Conservation (phyloP, 2,329 filamentous ascomycete genomes). For the Colletotrichum gigasporum region DNA sequence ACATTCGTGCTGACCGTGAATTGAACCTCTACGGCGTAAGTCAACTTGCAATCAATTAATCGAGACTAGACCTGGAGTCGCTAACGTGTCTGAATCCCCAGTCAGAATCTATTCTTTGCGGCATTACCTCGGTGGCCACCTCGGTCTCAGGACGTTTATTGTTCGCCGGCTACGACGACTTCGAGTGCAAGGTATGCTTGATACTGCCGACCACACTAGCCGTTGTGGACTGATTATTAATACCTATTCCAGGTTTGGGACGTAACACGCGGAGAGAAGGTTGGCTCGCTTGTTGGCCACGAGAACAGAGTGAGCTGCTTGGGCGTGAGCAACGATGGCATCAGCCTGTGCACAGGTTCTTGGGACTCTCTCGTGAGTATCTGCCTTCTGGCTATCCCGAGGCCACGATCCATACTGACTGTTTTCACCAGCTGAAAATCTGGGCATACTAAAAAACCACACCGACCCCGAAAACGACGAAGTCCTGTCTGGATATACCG, state of each 20-base stretch:
- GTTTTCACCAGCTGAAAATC: conserved; percentile 76
- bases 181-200: conserved; percentile 95
- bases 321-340: conserved; percentile 98
- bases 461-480: conserved; percentile 18
- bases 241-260: conserved; percentile 85
- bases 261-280: conserved; percentile 93
- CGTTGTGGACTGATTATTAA: conserved; percentile 28
- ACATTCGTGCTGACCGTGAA: conserved; percentile 92
- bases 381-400: conserved; percentile 49
- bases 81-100: conserved; percentile 49
- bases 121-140: conserved; percentile 97
- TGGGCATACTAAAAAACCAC: conserved; percentile 75
- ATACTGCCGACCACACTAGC: no score
- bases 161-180: conserved; percentile 98
- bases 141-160: conserved; percentile 95
- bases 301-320: conserved; percentile 99
- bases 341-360: conserved; percentile 98
- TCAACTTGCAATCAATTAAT: conserved; percentile 31
- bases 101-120: conserved; percentile 97
- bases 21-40: conserved; percentile 75
- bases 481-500: conserved; percentile 33
- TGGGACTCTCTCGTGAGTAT: conserved; percentile 96
- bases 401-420: conserved; percentile 52
- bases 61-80: not conserved
- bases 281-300: conserved; percentile 95